A percentile compares a stretch with the other conserved stretches of the same genome.
These are phyloP conservation scores for Lactifluus volemus DNA, from an alignment of 768 basidiomycete species.

Conservation along the genomic window DNA sequence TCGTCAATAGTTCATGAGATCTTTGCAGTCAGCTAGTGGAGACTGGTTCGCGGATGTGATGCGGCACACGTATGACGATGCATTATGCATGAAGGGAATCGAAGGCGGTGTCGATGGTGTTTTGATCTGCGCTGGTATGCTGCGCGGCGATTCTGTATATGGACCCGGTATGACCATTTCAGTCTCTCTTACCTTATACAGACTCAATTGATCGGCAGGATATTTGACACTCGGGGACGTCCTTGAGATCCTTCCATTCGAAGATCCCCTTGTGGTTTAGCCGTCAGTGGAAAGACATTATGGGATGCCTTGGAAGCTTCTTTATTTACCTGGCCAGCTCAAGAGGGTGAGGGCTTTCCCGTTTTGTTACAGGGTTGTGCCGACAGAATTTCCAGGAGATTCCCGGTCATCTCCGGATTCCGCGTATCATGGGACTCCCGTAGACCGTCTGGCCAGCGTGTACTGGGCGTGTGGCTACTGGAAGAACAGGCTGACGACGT, in stretches of 20 bases:
- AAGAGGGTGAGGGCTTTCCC: constrained; percentile 54
- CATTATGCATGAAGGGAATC: constrained; percentile 43
- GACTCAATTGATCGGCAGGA: constrained; percentile 32
- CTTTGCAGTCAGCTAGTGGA: constrained; percentile 49
- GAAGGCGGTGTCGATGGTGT: constrained; percentile 67
- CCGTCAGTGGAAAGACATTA: constrained; percentile 68
- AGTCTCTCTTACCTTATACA: not conserved
- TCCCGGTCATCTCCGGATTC: constrained; percentile 81
- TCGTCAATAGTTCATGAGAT: not conserved
- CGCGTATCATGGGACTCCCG: constrained; percentile 84
- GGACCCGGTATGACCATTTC: constrained; percentile 50
- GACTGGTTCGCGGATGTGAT: constrained; percentile 87
- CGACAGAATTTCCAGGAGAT: constrained; percentile 46
- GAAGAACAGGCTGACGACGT: constrained; percentile 24
- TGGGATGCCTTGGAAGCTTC: constrained; percentile 74
- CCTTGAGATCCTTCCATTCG: constrained; percentile 82
- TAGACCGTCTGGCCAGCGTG: constrained; percentile 56
- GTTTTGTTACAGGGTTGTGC: not conserved
- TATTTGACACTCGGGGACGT: constrained; percentile 77
- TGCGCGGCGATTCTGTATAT: constrained; percentile 80
- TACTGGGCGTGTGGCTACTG: constrained; percentile 59
- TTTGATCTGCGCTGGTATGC: constrained; percentile 72
- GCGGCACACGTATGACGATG: constrained; percentile 74
- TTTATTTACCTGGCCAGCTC: constrained; percentile 74
- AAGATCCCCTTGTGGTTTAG: constrained; percentile 78